These are phyloP conservation scores for Moesziomyces sp. DNA, from an alignment of 1,284 basidiomycete genomes.

Conservation along the genomic window DNA sequence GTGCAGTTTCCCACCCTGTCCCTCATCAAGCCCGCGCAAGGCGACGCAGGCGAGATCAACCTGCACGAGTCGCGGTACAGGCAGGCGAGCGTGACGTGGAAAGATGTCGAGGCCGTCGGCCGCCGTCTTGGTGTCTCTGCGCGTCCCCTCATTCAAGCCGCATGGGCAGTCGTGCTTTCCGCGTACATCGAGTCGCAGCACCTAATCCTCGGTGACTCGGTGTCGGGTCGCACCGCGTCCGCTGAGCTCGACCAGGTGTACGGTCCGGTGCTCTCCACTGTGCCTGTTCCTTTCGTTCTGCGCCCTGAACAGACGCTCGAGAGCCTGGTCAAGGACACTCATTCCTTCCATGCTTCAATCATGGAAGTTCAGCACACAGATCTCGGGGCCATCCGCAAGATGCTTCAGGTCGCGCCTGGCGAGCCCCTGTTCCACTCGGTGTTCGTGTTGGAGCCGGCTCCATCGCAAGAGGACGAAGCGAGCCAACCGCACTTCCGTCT, in stretches of 20 bases:
- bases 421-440: constrained; percentile 63
- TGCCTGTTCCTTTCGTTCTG: constrained; percentile 58
- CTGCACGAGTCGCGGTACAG: constrained; percentile 30
- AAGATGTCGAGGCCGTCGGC: constrained; percentile 44
- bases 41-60: constrained; percentile 7
- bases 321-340: constrained; percentile 39
- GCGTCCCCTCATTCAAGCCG: constrained; percentile 65
- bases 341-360: constrained; percentile 47
- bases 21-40: constrained; percentile 4
- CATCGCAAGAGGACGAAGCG: constrained; percentile 1
- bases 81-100: constrained; percentile 31
- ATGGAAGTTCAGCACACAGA: constrained; percentile 50
- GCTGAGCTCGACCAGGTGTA: constrained; percentile 49
- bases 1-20: constrained; percentile 37
- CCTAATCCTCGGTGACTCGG: constrained; percentile 63
- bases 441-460: constrained; percentile 63
- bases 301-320: constrained; percentile 14
- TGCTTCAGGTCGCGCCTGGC: constrained; percentile 50
- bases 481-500: constrained; percentile 21
- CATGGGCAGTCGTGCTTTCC: constrained; percentile 64
- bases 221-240: constrained; percentile 51
- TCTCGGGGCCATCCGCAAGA: constrained; percentile 54
- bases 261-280: constrained; percentile 62
- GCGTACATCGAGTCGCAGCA: constrained; percentile 59
- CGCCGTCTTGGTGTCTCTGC: constrained; percentile 56